Evolutionary conservation across 2,329 filamentous ascomycete species (phyloP), one percentile per base, ranked within the genome.

Genomic region (Neopestalotiopsis sp.): DNA sequence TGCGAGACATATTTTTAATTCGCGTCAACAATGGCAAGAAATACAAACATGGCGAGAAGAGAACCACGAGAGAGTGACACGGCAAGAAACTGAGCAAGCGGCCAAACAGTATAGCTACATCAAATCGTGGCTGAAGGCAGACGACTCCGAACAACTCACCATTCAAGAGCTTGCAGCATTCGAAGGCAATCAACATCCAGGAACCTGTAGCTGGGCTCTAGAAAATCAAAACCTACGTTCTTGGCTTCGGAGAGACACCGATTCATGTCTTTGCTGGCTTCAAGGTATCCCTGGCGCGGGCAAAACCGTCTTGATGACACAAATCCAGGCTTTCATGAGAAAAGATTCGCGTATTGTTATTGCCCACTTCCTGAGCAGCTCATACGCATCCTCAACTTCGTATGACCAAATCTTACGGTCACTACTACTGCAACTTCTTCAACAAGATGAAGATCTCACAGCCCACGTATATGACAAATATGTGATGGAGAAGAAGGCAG

Each of bases 241-340:
- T 1, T 80, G 77, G 78, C 65, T 79, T 10, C 68, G 68, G 49
- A n/a, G 12, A 2, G 72, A 49, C 0, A 68, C 69, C 0, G 72
- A 78, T 4, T 65, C 67, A 0, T 67, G 72, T 2, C 72, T 77
- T 24, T n/a, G 81, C 0, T 77, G 75, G 72, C 72, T 82, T 0
- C 76, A 80, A 5, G 81, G 81, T 0, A 70, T 68, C 2, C 77
- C 79, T 0, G 81, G 81, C 0, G 74, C 75, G 0, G 81, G 81
- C 0, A 83, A 83, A 63, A 83, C 78, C 38, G 75, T 81, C 0
- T 57, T 82, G 2, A 62, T 75, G 9, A 70, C 73, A 0, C 75
- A 78, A 24, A 68, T 83, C 6, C 65, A 73, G 7, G 73, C 56
- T 1, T 82, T 80, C 38, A 71, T 81, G 4, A 69, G 68, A 1